phyloP scores from a whole-genome alignment of 345 rosid genomes.

The Eucalyptus regnans region DNA sequence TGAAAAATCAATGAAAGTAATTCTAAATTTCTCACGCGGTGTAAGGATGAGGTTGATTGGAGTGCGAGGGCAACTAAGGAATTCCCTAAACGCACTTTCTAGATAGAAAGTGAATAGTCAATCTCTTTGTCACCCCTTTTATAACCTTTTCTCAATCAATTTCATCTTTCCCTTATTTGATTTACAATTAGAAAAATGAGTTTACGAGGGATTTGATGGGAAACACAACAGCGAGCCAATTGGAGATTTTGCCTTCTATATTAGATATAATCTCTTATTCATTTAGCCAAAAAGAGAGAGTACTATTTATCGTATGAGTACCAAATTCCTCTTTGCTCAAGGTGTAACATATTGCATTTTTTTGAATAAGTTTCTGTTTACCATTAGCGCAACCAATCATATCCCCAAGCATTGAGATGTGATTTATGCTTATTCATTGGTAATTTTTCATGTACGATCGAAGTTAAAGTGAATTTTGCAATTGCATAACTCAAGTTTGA shows the following conservation, averaged over 20 bases:
- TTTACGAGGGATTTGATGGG: background rate
- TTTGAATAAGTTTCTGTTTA: background rate
- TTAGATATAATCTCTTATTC: background rate
- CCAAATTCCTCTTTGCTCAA: background rate
- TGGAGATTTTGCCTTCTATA: background rate
- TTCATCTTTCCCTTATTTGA: background rate
- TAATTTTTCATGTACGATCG: background rate
- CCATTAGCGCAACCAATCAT: background rate
- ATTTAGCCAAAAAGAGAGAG: background rate
- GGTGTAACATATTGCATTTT: background rate
- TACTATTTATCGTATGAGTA: background rate
- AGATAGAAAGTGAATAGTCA: background rate
- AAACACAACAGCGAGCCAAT: background rate
- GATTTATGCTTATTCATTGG: background rate
- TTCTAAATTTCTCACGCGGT: background rate
- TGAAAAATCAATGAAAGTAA: background rate
- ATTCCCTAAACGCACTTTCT: background rate
- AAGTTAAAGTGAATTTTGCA: background rate
- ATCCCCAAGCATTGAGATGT: background rate
- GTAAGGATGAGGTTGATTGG: background rate
- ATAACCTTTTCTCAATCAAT: background rate
- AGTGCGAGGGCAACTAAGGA: background rate
- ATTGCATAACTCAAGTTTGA: background rate
- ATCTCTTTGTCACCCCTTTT: background rate
- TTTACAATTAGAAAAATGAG: background rate